phyloP scores from a whole-genome alignment of 1,284 basidiomycete species.

The Takashimella koratensis region DNA sequence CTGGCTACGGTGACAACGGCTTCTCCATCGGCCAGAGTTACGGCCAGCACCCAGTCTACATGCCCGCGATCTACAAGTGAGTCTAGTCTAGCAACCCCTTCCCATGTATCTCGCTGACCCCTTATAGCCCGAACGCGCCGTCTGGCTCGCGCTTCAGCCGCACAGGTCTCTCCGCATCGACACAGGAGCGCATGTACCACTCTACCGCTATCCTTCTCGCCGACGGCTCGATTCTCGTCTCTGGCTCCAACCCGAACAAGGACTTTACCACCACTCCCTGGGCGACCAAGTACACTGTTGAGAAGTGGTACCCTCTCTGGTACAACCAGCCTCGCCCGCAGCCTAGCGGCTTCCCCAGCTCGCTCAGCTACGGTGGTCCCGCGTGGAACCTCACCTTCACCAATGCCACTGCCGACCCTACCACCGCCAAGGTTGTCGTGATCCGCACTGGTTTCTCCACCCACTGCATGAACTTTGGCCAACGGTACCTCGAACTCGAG shows the following conservation, averaged over 20 bases:
- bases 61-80: slow-evolving; percentile 59
- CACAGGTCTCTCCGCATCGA: slow-evolving; percentile 63
- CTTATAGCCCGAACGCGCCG: slow-evolving; percentile 54
- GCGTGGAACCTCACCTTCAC: slow-evolving; percentile 69
- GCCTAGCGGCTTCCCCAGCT: slow-evolving; percentile 28
- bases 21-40: slow-evolving; percentile 43
- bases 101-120: background rate
- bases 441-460: slow-evolving; percentile 89
- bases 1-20: slow-evolving; percentile 51
- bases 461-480: slow-evolving; percentile 69
- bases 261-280: slow-evolving; percentile 55
- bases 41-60: slow-evolving; percentile 46
- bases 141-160: slow-evolving; percentile 65
- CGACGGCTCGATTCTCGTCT: slow-evolving; percentile 79
- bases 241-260: slow-evolving; percentile 73
- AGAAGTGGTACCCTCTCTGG: slow-evolving; percentile 50
- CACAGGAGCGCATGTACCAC: slow-evolving; percentile 78
- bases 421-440: slow-evolving; percentile 66
- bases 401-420: slow-evolving; percentile 55
- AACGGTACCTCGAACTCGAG: slow-evolving; percentile 61
- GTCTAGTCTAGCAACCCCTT: background rate
- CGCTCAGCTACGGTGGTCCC: slow-evolving; percentile 65
- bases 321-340: slow-evolving; percentile 66
- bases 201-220: slow-evolving; percentile 81
- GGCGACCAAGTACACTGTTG: slow-evolving; percentile 46